Base-by-base conservation (phyloP, 345 rosid genomes). In the Euphorbia peplus region DNA sequence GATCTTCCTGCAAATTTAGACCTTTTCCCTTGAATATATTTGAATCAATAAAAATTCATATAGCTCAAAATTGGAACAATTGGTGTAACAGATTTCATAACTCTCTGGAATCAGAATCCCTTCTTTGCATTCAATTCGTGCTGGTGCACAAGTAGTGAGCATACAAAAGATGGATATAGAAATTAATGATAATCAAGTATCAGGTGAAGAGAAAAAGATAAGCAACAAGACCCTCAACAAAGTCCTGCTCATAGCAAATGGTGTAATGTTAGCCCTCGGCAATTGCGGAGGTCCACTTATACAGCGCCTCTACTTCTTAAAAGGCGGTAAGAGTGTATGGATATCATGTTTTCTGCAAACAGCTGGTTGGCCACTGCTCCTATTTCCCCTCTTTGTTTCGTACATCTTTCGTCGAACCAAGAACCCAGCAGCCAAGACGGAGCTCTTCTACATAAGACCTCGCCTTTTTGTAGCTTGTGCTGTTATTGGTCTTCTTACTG, bases 311-410 rank as follows among this genome's bases (percentile, higher is more conserved):
- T 67, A 67, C 68, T 73, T 67, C 48, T 46, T 67, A 57, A 72
- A 79, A 26, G 79, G 82, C 0, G 79, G 76, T 15, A 75, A 75
- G 30, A 63, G 72, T 0, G 72, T 72, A 11, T 79, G 79, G 82
- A 52, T 60, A 37, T 71, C 82, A 16, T 72, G 79, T 30, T 64
- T 64, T 39, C 30, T 75, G 25, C 68, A 75, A 54, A 79, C 82
- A 1, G 76, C 69, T 0, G 82, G 82, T 22, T 79, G 82, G 76
- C 79, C 79, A 5, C 16, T 75, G 11, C 42, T 71, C 65, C 0
- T 79, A 5, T 25, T 75, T 15, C 70, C 82, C 1, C 82, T 78
- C 55, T 0, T 42, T 2, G 32, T 42, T 19, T 71, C 82, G 35
- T 78, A 71, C 70, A 15, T 74, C 21, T 48, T 56, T 57, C 82